phyloP scores from a whole-genome alignment of 176 grass and related monocot genomes.

The Typha latifolia region DNA sequence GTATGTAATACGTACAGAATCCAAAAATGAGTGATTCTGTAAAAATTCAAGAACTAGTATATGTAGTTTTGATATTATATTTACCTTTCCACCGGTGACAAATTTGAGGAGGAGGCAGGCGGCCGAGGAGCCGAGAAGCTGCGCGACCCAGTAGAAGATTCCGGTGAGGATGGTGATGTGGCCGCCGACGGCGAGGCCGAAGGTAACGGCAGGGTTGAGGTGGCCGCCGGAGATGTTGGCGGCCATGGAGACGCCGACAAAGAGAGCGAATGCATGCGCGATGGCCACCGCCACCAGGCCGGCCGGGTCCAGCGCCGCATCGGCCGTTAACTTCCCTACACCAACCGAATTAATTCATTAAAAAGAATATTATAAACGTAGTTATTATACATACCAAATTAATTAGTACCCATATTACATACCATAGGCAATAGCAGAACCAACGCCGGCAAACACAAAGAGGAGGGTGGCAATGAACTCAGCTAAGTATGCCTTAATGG shows the following conservation, averaged over 20 bases:
- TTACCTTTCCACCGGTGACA: slow-evolving; percentile 60
- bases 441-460: slow-evolving; percentile 83
- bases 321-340: slow-evolving; percentile 51
- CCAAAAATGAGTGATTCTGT: no score
- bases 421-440: slow-evolving; percentile 72
- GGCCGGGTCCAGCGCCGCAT: slow-evolving; percentile 50
- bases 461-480: slow-evolving; percentile 93
- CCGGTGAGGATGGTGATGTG: slow-evolving; percentile 91
- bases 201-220: slow-evolving; percentile 87
- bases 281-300: slow-evolving; percentile 72
- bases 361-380: no score
- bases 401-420: no score
- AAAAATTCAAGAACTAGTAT: not conserved
- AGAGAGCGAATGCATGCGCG: slow-evolving; percentile 72
- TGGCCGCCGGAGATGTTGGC: slow-evolving; percentile 92
- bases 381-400: no score
- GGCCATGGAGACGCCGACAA: slow-evolving; percentile 65
- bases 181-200: slow-evolving; percentile 69
- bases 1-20: no score
- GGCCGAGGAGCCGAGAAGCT: slow-evolving; percentile 61
- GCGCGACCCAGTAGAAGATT: slow-evolving; percentile 74
- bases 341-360: no score
- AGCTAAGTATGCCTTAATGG: slow-evolving; percentile 60
- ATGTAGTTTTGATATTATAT: not conserved
- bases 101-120: slow-evolving; percentile 80